Evolutionary conservation across 164 flowering plant species (phyloP).

Genomic region (Akebia trifoliata): DNA sequence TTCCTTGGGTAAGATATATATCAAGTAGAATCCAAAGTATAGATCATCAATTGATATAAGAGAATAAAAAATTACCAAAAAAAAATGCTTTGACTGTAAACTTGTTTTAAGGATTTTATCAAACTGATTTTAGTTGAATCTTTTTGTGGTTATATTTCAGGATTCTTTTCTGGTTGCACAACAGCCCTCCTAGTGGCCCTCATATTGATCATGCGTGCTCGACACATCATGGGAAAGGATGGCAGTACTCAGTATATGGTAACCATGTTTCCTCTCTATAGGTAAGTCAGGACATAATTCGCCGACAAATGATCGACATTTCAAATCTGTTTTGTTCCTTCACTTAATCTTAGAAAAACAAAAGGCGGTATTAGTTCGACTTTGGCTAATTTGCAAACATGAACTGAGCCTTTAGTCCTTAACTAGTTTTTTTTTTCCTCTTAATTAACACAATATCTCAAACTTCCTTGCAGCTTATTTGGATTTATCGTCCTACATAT

Average conservation of each 20-base stretch:
- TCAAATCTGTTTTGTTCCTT: not conserved
- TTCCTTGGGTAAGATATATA: conserved; percentile 34
- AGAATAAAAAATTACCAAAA: no score
- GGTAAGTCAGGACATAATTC: conserved; percentile 22
- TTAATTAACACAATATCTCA: not conserved
- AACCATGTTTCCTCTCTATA: conserved; percentile 65
- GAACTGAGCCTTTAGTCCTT: not conserved
- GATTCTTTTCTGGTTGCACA: conserved; percentile 50
- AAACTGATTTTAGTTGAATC: not conserved
- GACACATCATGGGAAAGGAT: conserved; percentile 19
- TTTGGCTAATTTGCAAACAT: not conserved
- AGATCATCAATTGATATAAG: no score
- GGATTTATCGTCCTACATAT: conserved; percentile 57
- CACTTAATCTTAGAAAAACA: not conserved
- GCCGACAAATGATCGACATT: not conserved
- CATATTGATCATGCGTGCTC: conserved; percentile 31
- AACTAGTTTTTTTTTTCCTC: not conserved
- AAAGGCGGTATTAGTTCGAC: not conserved
- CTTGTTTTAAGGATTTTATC: no score
- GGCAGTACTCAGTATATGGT: conserved; percentile 46
- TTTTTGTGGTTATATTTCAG: conserved; percentile 22
- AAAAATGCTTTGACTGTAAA: no score
- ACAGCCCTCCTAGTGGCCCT: conserved; percentile 41
- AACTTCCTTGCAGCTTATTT: conserved; percentile 43
- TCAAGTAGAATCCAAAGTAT: not conserved